Base-by-base conservation (phyloP, 371 early-diverging fungal genomes). In the Parasitella parasitica region DNA sequence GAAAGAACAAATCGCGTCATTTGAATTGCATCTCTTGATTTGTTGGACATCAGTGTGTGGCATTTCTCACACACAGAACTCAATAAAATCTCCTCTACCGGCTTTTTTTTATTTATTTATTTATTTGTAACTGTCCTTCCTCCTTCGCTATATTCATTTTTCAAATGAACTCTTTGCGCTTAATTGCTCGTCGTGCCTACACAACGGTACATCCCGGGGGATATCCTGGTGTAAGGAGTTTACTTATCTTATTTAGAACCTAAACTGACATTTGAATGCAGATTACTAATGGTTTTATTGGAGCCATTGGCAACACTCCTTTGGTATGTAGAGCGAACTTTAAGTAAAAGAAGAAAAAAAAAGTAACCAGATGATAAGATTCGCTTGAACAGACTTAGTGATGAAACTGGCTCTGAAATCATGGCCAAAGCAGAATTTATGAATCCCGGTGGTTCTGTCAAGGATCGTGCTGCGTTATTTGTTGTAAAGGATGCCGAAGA, bases 401-500 rank as follows among this genome's bases (percentile, higher is more conserved):
- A 90, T 41, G 91, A 91, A 67, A 94, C 94, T 4, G 94, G 94
- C 36, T 91, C 92, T 65, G 87, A 93, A 51, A 94, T 97, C 56
- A 77, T 91, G 27, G 97, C 89, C 59, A 97, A 97, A 77, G 96
- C 96, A 49, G 97, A 97, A 81, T 97, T 92, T 74, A 95, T 97
- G 96, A 97, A 97, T 73, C 96, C 97, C n/a, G 97, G 97, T 53
- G 97, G 97, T 18, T 91, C 92, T 6, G 97, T 97, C 71, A 97
- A 97, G 78, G 97, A 97, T 75, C 88, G 97, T 46, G 96, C 96
- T 18, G 97, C 98, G 1, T 81, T 95, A 37, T 94, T 78, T 70
- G 92, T 97, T 15, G 91, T 97, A 20, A 89, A 94, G 79, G 91
- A 95, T 63, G 97, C 97, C 35, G 97, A 97, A 71, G 89, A 92